Percentiles rank a stretch among this genome's conserved stretches.
phyloP scores from a whole-genome alignment of 73 alveolate genomes.

The Symbiodinium pilosum region DNA sequence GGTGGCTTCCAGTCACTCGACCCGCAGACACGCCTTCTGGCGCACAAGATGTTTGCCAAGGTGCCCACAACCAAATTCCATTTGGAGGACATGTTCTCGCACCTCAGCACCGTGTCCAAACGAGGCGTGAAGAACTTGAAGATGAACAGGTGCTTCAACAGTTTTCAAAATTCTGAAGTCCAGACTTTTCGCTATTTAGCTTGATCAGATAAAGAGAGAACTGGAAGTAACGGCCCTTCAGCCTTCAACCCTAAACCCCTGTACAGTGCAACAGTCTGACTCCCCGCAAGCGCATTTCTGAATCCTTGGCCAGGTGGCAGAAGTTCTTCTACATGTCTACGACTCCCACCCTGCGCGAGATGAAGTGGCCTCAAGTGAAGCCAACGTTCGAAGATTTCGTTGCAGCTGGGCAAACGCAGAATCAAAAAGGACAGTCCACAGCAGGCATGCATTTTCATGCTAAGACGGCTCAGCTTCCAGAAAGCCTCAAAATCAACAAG shows the following conservation, averaged over 20 bases:
- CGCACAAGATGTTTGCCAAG: background rate
- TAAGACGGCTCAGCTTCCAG: background rate
- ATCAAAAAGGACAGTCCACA: no score
- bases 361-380: background rate
- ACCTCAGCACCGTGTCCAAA: background rate
- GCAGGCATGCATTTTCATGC: background rate
- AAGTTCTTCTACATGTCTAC: background rate
- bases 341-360: background rate
- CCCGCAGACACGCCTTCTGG: background rate
- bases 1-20: background rate
- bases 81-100: constrained; percentile 6
- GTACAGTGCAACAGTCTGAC: no score
- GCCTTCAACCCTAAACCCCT: no score
- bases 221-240: no score
- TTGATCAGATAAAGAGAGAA: no score
- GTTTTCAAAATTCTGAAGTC: no score
- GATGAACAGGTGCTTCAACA: background rate
- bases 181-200: no score
- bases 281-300: background rate
- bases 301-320: constrained; percentile 1
- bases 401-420: background rate
- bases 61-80: background rate
- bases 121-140: no score
- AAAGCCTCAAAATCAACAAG: background rate
- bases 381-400: background rate